Conservation (phyloP, 345 rosid genomes). For the Pistacia atlantica region DNA sequence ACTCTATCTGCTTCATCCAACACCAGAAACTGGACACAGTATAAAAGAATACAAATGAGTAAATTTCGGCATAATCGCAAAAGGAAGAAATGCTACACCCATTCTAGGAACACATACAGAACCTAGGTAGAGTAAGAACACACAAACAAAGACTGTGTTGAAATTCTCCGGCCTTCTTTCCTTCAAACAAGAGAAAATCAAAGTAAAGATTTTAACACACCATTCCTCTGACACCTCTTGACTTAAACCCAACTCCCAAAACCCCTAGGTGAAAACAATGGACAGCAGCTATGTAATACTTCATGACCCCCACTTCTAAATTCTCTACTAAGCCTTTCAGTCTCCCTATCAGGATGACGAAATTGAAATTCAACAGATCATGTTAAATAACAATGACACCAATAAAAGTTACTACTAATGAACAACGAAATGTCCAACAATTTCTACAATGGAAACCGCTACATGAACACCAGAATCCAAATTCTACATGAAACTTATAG, state of each 20-base stretch:
- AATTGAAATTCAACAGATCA: not conserved
- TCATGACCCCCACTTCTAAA: not conserved
- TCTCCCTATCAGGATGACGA: not conserved
- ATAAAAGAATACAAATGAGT: not conserved
- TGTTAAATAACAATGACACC: too few relatives aligned
- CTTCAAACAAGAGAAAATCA: not conserved
- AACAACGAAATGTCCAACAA: too few relatives aligned
- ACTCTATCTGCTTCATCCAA: constrained; percentile 98
- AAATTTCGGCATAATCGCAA: not conserved
- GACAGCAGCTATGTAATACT: not conserved
- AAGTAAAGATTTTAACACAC: not conserved
- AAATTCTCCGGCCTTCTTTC: not conserved
- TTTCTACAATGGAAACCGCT: too few relatives aligned
- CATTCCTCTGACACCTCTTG: not conserved
- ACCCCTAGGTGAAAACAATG: not conserved
- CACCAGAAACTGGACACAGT: constrained; percentile 64
- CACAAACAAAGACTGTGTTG: not conserved
- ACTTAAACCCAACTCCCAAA: not conserved
- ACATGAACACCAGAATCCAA: too few relatives aligned
- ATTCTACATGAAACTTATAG: too few relatives aligned
- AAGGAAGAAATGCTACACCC: not conserved
- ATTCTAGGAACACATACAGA: not conserved
- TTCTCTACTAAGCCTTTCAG: not conserved
- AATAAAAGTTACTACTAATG: too few relatives aligned
- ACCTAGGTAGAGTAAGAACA: not conserved